Evolutionary conservation across 2,329 filamentous ascomycete species (phyloP), one percentile per base, ranked within the genome.

Genomic region (Calonectria pseudoturangicola): DNA sequence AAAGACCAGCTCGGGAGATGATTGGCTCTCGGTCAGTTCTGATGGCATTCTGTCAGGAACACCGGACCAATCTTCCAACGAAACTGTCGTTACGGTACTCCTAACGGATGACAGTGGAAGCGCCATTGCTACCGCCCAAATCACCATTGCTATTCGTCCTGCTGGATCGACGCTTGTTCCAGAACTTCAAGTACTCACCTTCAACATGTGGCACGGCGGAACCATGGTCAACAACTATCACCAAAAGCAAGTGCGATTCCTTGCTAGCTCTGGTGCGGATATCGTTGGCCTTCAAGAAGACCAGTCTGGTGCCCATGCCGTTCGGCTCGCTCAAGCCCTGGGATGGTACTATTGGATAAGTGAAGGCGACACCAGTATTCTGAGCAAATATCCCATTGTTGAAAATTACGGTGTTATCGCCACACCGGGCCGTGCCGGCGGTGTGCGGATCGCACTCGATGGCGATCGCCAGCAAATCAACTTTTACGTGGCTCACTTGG

Each of bases 381-480:
- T 60, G 25, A 41, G 54, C 15, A 60, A 60, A 41, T 60, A 60
- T 60, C 54, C 54, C 12, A 41, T 60, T 28, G 54, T 36, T 2
- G 54, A 60, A 27, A 60, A 39, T 21, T 60, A 60, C 15, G 54
- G 54, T 10, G 21, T 27, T 10, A 16, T 60, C 21, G 25, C n/a
- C 54, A 27, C 54, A 1, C 21, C 33, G 27, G 54, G 39, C 36
- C 54, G 54, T 7, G 54, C 5, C 18, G 54, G 54, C 13, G 54
- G 54, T n/a, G 54, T n/a, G 54, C 54, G 54, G 21, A 60, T 60
- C 28, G 54, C 33, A 18, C 54, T 60, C 4, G 54, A 60, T 16
- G 33, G 54, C 12, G n/a, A 60, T 25, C 54, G 54, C 36, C 54
- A 60, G 30, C 54, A 60, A 60, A 60, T 60, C 54, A 60, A 41